A percentile compares a stretch with the other conserved stretches of the same genome.
Conservation (phyloP, 768 basidiomycete genomes). For the Tremella yokohamensis region DNA sequence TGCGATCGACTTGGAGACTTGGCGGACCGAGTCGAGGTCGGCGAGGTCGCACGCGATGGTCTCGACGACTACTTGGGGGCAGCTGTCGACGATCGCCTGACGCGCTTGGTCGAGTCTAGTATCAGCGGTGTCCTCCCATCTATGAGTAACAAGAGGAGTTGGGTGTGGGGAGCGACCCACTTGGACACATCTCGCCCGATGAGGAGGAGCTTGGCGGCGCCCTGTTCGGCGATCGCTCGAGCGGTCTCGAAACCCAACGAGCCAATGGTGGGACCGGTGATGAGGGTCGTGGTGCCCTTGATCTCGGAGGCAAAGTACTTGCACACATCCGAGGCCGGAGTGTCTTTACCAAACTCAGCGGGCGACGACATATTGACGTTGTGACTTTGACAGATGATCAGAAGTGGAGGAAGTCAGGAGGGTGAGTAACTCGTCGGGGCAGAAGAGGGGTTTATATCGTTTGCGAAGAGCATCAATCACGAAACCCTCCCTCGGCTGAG, state of each 20-base stretch:
- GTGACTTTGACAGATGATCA: too few species aligned
- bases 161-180: too few species aligned
- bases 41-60: slow-evolving; percentile 5
- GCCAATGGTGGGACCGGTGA: slow-evolving; percentile 11
- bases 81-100: too few species aligned
- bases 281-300: slow-evolving; percentile 3
- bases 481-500: too few species aligned
- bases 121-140: not conserved
- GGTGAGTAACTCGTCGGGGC: too few species aligned
- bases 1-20: slow-evolving; percentile 2
- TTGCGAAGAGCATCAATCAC: too few species aligned
- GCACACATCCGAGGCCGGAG: slow-evolving; percentile 6
- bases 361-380: not conserved
- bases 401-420: too few species aligned
- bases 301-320: slow-evolving; percentile 1
- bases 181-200: slow-evolving; percentile 4
- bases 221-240: slow-evolving; percentile 5
- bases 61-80: not conserved
- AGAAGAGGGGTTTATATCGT: too few species aligned
- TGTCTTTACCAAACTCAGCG: not conserved
- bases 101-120: too few species aligned
- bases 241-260: slow-evolving; percentile 12
- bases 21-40: not conserved
- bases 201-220: slow-evolving; percentile 2
- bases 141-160: not conserved